Conservation (phyloP, 2,329 filamentous ascomycete species). For the Phialophora expanda region DNA sequence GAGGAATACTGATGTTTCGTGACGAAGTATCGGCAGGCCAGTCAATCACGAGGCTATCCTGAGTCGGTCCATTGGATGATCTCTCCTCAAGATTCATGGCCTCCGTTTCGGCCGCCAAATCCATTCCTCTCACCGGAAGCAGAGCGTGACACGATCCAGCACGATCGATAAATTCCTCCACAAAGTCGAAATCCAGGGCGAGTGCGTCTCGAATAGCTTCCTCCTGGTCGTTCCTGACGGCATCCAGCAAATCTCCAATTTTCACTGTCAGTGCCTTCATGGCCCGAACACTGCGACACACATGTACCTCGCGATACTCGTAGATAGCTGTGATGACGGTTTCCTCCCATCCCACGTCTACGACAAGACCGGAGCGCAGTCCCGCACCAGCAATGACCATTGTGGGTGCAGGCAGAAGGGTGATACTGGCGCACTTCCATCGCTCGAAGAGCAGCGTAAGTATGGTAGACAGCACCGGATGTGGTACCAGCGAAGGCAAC, state of each 20-base stretch:
- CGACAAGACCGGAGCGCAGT: slow-evolving; percentile 79
- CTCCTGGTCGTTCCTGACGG: slow-evolving; percentile 28
- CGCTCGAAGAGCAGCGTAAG: slow-evolving; percentile 79
- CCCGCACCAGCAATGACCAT: slow-evolving; percentile 79
- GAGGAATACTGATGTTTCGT: slow-evolving; percentile 61
- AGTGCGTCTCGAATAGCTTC: slow-evolving; percentile 22
- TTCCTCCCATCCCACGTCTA: slow-evolving; percentile 93
- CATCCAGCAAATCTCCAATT: slow-evolving; percentile 57
- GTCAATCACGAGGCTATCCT: slow-evolving; percentile 30
- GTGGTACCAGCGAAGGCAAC: slow-evolving; percentile 76
- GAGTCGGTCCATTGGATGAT: neutral
- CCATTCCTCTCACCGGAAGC: slow-evolving; percentile 16
- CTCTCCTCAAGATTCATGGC: slow-evolving; percentile 19
- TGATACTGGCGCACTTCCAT: slow-evolving; percentile 80
- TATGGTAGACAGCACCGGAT: slow-evolving; percentile 75
- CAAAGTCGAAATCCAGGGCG: slow-evolving; percentile 40
- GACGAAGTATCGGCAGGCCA: slow-evolving; percentile 35
- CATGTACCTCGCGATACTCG: slow-evolving; percentile 82
- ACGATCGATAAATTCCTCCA: slow-evolving; percentile 39
- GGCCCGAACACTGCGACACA: slow-evolving; percentile 72
- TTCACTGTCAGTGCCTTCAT: slow-evolving; percentile 73
- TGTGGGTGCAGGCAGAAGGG: slow-evolving; percentile 76
- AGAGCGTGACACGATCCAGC: slow-evolving; percentile 31
- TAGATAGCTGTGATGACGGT: slow-evolving; percentile 85
- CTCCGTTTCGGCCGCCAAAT: slow-evolving; percentile 13